These are phyloP conservation scores for Globisporangium perplexum DNA, from an alignment of 352 stramenopile genomes.

Conservation along the genomic window DNA sequence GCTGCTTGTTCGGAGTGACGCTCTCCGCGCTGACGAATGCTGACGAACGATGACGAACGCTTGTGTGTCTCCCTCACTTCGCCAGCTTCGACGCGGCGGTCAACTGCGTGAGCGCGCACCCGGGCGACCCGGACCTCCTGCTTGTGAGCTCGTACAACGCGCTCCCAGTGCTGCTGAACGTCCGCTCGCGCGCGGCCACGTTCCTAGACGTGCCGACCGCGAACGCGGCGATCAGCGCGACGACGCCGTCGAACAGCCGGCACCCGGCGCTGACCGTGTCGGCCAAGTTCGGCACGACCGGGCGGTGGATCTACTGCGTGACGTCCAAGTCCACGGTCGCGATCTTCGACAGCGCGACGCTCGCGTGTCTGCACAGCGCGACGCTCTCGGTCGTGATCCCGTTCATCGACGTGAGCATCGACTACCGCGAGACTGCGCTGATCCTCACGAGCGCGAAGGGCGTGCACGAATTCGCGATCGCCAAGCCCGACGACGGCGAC, in stretches of 20 bases:
- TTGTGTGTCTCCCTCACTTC: neutral
- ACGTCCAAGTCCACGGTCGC: conserved; percentile 64
- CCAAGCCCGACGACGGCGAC: neutral
- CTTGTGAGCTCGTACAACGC: conserved; percentile 58
- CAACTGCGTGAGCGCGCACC: conserved; percentile 51
- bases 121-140: conserved; percentile 41
- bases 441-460: conserved; percentile 69
- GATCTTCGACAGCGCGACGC: conserved; percentile 45
- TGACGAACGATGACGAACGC: neutral
- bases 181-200: conserved; percentile 25
- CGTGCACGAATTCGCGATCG: conserved; percentile 55
- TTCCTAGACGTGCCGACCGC: conserved; percentile 32
- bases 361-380: conserved; percentile 38
- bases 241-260: conserved; percentile 41
- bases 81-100: conserved; percentile 44
- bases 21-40: too few species aligned
- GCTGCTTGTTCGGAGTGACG: too few species aligned
- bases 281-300: conserved; percentile 43
- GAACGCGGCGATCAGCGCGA: conserved; percentile 47
- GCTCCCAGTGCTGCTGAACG: conserved; percentile 45
- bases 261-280: conserved; percentile 49
- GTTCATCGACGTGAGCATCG: conserved; percentile 62
- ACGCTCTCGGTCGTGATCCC: conserved; percentile 53
- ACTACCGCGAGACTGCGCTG: conserved; percentile 41
- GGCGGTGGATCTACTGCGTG: conserved; percentile 56